phyloP scores from a whole-genome alignment of 176 grass and related monocot species.

The Musa troglodytarum region DNA sequence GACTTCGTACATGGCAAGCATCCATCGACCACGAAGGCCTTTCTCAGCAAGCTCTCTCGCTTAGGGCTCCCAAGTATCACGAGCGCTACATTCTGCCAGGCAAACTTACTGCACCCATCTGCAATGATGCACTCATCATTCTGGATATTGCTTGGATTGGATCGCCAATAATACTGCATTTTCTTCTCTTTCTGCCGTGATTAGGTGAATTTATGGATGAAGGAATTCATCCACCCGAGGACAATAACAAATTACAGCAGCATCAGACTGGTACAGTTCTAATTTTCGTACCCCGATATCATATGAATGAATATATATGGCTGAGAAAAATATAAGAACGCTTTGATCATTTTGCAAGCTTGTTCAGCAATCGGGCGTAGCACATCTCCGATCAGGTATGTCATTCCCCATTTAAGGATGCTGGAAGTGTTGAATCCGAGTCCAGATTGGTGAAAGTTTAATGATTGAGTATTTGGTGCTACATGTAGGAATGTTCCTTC shows the following conservation, averaged over 20 bases:
- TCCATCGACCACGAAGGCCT: conserved; percentile 62
- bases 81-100: conserved; percentile 72
- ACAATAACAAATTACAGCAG: background rate
- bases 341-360: background rate
- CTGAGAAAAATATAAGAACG: background rate
- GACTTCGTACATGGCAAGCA: conserved; percentile 59
- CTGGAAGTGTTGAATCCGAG: background rate
- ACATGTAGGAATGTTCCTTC: background rate
- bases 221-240: background rate
- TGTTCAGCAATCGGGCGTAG: background rate
- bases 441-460: background rate
- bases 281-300: background rate
- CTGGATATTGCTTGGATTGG: background rate
- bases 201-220: background rate
- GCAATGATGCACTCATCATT: too few relatives aligned
- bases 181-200: background rate
- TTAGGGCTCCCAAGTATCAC: conserved; percentile 64
- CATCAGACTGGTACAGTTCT: background rate
- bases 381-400: background rate
- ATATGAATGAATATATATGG: background rate
- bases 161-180: background rate
- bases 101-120: conserved; percentile 14
- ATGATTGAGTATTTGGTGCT: background rate
- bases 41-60: conserved; percentile 83
- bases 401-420: background rate